phyloP scores from a whole-genome alignment of 179 eudicot species.

The Actinidia arguta region DNA sequence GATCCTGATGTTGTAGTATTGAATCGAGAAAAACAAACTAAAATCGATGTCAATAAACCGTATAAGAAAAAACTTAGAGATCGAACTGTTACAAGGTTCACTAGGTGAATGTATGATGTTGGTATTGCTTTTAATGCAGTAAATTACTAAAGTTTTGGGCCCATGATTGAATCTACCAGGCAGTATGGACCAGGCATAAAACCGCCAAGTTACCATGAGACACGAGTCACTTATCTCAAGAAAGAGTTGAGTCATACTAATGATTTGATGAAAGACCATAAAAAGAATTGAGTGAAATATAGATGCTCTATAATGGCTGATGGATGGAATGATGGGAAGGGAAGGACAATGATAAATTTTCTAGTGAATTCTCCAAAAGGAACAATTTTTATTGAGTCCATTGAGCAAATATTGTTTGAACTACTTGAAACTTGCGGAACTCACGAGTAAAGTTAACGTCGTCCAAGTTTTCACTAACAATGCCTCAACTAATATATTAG shows the following conservation, averaged over 20 bases:
- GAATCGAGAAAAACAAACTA: no score
- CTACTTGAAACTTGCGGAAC: neutral
- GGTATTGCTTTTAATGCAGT: no score
- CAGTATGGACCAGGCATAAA: no score
- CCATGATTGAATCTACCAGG: no score
- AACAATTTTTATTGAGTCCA: neutral
- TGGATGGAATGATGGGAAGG: neutral
- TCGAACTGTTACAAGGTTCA: no score
- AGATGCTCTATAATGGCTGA: neutral
- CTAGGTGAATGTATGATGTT: no score
- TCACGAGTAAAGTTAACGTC: neutral
- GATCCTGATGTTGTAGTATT: no score
- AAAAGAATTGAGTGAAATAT: neutral
- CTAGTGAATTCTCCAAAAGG: neutral
- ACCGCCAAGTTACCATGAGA: no score
- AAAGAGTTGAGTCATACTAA: neutral
- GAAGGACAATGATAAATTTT: neutral
- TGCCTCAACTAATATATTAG: neutral
- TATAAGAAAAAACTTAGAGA: no score
- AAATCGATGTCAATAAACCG: no score
- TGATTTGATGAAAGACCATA: neutral
- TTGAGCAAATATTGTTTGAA: neutral
- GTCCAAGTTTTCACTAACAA: neutral
- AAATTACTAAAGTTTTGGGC: no score
- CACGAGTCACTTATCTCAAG: no score